Evolutionary conservation across 331 rosid genomes (phyloP).

Genomic region (Acacia concinna): DNA sequence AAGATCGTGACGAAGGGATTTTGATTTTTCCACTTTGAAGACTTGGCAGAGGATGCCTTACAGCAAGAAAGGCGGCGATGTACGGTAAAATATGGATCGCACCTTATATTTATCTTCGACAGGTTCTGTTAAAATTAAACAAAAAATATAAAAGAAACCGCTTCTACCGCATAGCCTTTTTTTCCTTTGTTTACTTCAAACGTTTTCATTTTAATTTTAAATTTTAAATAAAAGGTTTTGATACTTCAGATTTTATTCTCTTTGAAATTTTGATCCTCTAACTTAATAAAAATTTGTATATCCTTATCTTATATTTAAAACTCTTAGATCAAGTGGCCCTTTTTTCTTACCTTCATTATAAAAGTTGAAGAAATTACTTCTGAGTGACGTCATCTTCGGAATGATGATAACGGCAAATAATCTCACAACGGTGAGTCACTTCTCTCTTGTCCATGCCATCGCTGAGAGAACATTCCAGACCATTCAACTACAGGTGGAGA

Average conservation of each 20-base stretch:
- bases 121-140: constrained; percentile 21
- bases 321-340: too few relatives aligned
- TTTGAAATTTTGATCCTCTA: too few relatives aligned
- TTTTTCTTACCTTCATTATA: too few relatives aligned
- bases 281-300: too few relatives aligned
- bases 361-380: neutral
- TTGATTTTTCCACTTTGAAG: constrained; percentile 9
- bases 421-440: neutral
- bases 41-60: neutral
- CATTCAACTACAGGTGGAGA: neutral
- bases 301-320: too few relatives aligned
- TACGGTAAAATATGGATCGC: constrained; percentile 34
- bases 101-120: constrained; percentile 30
- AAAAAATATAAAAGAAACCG: neutral
- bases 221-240: too few relatives aligned
- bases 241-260: too few relatives aligned
- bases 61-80: constrained; percentile 57
- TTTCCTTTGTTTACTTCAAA: too few relatives aligned
- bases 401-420: neutral
- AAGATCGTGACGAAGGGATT: constrained; percentile 13
- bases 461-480: neutral
- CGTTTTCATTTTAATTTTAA: too few relatives aligned
- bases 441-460: neutral
- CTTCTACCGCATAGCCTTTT: neutral
- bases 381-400: neutral